Conservation (phyloP, 1,139 yeast genomes). For the Pichia inconspicua region DNA sequence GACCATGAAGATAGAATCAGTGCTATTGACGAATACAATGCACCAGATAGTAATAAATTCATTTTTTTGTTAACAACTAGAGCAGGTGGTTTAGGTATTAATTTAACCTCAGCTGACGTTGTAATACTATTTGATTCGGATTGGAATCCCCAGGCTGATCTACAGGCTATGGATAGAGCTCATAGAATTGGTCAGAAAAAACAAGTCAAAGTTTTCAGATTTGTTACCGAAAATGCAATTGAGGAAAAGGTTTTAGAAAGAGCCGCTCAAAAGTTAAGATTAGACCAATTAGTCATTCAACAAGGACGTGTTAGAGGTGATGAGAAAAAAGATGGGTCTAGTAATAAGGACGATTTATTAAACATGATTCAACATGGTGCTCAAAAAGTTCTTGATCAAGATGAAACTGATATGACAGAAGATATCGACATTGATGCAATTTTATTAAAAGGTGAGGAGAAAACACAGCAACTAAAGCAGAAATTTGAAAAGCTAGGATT, state of each 20-base stretch:
- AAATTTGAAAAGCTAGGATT: conserved; percentile 80
- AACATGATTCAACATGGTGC: conserved; percentile 98
- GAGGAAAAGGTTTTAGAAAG: conserved; percentile 94
- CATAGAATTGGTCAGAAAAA: conserved; percentile 97
- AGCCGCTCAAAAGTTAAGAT: conserved; percentile 87
- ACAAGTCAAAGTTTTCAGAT: conserved; percentile 85
- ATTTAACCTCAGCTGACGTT: conserved; percentile 85
- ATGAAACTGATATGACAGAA: conserved; percentile 29
- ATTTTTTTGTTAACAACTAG: conserved; percentile 85
- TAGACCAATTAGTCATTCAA: conserved; percentile 93
- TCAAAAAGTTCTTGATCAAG: conserved; percentile 63
- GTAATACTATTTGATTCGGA: conserved; percentile 90
- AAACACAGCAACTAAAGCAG: conserved; percentile 67
- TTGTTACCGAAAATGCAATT: conserved; percentile 92
- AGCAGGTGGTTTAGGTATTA: conserved; percentile 98
- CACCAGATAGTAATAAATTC: conserved; percentile 75
- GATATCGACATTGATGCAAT: conserved; percentile 67
- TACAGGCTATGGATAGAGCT: conserved; percentile 98
- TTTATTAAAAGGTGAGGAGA: conserved; percentile 68
- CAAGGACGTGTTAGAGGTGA: conserved; percentile 58
- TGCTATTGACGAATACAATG: conserved; percentile 88
- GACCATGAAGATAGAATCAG: conserved; percentile 86
- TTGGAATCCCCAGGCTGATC: conserved; percentile 98
- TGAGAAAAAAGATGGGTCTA: conserved; percentile 28
- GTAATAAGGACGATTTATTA: conserved; percentile 73